Conservation (phyloP, 2,329 filamentous ascomycete species). For the Beauveria varroae region DNA sequence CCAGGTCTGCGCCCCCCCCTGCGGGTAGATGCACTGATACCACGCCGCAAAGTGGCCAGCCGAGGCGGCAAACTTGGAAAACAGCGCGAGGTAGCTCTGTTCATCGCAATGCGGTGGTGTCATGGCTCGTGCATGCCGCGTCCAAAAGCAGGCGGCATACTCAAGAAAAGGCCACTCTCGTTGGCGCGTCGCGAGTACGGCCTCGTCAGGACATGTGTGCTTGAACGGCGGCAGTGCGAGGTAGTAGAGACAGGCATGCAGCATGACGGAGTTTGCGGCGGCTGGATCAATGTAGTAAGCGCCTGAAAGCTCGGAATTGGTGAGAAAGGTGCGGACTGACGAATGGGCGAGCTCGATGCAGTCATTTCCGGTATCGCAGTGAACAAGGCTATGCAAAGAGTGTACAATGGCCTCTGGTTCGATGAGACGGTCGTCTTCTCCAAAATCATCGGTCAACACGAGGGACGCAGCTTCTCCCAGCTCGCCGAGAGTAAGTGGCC, state of each 20-base stretch:
- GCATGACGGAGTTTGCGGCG: not conserved
- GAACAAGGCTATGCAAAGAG: constrained; percentile 2
- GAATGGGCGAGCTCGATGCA: constrained; percentile 9
- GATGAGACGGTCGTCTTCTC: constrained; percentile 10
- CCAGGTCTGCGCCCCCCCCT: not conserved
- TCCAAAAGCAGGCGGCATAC: constrained; percentile 6
- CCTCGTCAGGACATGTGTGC: not conserved
- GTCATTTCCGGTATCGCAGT: not conserved
- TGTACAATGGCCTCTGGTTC: constrained; percentile 7
- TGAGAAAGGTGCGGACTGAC: constrained; percentile 8
- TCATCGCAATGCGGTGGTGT: not conserved
- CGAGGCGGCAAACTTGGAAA: not conserved
- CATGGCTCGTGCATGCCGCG: not conserved
- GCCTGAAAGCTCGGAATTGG: not conserved
- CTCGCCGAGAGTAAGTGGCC: not conserved
- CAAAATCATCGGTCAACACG: not conserved
- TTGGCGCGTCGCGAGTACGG: not conserved
- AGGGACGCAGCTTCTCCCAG: constrained; percentile 4
- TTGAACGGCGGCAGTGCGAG: constrained; percentile 3
- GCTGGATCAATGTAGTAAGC: not conserved
- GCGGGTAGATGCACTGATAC: constrained; percentile 9
- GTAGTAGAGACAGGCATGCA: constrained; percentile 1
- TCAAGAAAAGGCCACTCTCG: constrained; percentile 5
- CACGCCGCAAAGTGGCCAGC: constrained; percentile 7
- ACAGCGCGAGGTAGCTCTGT: not conserved